Conservation (phyloP, 2,329 filamentous ascomycete genomes). For the Thelonectria discophora region DNA sequence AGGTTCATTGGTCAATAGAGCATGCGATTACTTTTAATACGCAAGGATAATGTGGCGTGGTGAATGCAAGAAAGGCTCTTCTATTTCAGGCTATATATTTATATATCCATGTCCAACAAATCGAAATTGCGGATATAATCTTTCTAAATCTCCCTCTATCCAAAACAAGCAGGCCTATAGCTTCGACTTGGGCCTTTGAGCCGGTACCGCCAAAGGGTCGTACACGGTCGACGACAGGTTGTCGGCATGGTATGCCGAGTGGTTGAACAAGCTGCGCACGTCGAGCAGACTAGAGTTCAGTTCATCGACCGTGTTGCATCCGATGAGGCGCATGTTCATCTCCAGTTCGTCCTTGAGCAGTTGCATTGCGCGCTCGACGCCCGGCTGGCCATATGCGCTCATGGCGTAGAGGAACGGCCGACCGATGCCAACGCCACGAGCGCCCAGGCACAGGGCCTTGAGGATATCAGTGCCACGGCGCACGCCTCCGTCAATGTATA, state of each 20-base stretch:
- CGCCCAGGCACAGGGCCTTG: slow-evolving; percentile 93
- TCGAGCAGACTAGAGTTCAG: slow-evolving; percentile 85
- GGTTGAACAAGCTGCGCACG: slow-evolving; percentile 70
- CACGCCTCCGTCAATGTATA: slow-evolving; percentile 91
- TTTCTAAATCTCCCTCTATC: background rate
- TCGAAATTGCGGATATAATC: background rate
- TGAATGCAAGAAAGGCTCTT: slow-evolving; percentile 16
- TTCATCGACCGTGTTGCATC: slow-evolving; percentile 77
- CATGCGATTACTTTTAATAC: background rate
- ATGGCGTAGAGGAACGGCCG: slow-evolving; percentile 96
- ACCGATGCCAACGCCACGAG: slow-evolving; percentile 91
- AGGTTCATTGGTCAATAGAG: slow-evolving; percentile 1
- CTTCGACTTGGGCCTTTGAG: slow-evolving; percentile 62
- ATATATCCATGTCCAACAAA: slow-evolving; percentile 28
- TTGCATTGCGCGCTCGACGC: slow-evolving; percentile 92
- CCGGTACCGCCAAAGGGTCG: slow-evolving; percentile 61
- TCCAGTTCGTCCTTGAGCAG: slow-evolving; percentile 95
- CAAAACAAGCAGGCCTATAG: slow-evolving; percentile 47
- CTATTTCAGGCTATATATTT: slow-evolving; percentile 28
- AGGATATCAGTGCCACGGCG: slow-evolving; percentile 92
- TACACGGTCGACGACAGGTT: slow-evolving; percentile 60
- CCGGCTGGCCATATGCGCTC: slow-evolving; percentile 86
- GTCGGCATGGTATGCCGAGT: slow-evolving; percentile 61
- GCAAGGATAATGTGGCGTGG: background rate
- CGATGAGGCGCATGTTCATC: slow-evolving; percentile 98